These are phyloP conservation scores for Cladophialophora bantiana DNA, from an alignment of 2,329 filamentous ascomycete genomes.

Conservation along the genomic window DNA sequence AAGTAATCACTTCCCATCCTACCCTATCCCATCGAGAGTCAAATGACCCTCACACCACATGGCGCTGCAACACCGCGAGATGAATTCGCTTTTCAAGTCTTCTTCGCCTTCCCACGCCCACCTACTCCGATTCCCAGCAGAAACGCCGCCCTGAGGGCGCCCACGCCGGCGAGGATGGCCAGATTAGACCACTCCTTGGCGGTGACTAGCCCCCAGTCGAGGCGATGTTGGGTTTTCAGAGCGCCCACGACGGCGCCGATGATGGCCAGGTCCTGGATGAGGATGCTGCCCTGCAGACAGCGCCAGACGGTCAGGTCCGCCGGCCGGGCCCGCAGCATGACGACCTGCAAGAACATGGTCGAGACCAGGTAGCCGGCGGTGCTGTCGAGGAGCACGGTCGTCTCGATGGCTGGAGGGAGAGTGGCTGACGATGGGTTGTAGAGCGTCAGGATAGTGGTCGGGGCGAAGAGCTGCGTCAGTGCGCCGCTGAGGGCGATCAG, in stretches of 20 bases:
- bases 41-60: too few relatives aligned
- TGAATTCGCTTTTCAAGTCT: neutral
- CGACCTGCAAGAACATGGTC: conserved; percentile 21
- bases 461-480: conserved; percentile 19
- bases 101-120: neutral
- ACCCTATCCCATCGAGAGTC: too few relatives aligned
- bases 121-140: conserved; percentile 7
- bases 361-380: conserved; percentile 16
- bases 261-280: conserved; percentile 21
- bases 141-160: conserved; percentile 17
- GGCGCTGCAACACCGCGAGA: too few relatives aligned
- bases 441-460: conserved; percentile 7
- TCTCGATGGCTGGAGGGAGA: neutral
- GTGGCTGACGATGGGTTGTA: conserved; percentile 12
- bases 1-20: too few relatives aligned
- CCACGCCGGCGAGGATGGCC: conserved; percentile 1
- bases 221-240: conserved; percentile 5
- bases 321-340: conserved; percentile 19
- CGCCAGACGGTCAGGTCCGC: conserved; percentile 22
- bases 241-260: conserved; percentile 3
- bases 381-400: conserved; percentile 19
- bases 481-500: conserved; percentile 23
- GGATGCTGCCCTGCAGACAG: conserved; percentile 21
- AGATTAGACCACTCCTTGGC: conserved; percentile 18
- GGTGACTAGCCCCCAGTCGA: neutral